Evolutionary conservation across 106 monocot genomes (phyloP), one percentile per base, ranked within the genome.

Genomic region (Platanthera zijinensis): DNA sequence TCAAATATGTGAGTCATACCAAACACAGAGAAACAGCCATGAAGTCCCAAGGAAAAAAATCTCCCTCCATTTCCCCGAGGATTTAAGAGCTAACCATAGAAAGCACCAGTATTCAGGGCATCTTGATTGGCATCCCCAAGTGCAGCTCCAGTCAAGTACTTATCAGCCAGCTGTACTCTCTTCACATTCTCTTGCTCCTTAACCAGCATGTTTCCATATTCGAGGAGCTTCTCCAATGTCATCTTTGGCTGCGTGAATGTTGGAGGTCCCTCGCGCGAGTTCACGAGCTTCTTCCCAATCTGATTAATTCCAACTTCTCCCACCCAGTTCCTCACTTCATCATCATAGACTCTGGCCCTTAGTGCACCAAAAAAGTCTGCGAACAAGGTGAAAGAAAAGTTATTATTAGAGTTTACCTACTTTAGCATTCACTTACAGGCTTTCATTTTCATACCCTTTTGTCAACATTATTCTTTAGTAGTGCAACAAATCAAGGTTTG

Each of bases 181-280:
- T 97, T 97, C 50, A 97, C 97, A 30, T 97, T 97, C 80, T 97
- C 97, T 83, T 97, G 97, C 75, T 97, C 97, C 82, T 88, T 66
- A 59, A 97, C 97, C 61, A 97, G 81, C 97, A 97, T 88, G 85
- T 87, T 77, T 1, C 97, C 97, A 47, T 97, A 97, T 82, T 91
- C 91, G 64, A 97, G 53, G 7, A 97, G 93, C 89, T 89, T 97
- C 12, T 86, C 86, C 21, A 94, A 6, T 11, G 86, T 97, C 93
- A 97, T 97, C 78, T 79, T 82, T 0, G 97, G 97, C 86, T 97
- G 91, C 19, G 89, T 85, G 53, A 97, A 97, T 8, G 50, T 75
- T n/a, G 91, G 91, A 0, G 93, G 89, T 3, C 89, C 93, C 10
- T 97, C 97, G 7, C 17, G 61, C 0, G 97, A 93, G 94, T 97